Conservation (phyloP, 306 rosid genomes). For the Rosa chinensis region DNA sequence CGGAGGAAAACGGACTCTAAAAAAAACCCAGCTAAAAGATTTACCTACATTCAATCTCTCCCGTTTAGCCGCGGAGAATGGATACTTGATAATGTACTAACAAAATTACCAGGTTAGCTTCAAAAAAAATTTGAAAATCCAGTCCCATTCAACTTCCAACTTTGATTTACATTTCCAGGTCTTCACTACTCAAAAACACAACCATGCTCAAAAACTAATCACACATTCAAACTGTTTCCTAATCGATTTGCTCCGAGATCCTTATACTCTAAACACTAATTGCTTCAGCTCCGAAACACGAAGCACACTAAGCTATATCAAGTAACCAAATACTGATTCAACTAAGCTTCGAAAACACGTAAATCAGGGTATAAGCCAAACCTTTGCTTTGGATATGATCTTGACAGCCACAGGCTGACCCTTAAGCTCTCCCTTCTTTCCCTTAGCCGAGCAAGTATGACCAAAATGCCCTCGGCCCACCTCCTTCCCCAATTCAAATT, state of each 20-base stretch:
- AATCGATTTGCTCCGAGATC: neutral
- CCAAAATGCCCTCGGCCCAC: slow-evolving; percentile 99
- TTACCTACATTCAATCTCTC: slow-evolving; percentile 7
- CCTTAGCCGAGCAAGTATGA: slow-evolving; percentile 89
- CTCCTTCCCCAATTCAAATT: slow-evolving; percentile 85
- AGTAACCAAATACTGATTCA: neutral
- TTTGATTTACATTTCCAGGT: neutral
- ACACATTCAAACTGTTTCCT: neutral
- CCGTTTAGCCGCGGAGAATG: slow-evolving; percentile 20
- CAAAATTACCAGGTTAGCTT: too few species aligned
- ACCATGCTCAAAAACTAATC: neutral
- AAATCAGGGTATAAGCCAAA: slow-evolving; percentile 20
- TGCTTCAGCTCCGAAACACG: neutral
- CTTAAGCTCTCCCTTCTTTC: slow-evolving; percentile 82
- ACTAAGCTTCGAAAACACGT: neutral
- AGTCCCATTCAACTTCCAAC: neutral
- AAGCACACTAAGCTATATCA: too few species aligned
- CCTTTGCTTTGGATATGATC: slow-evolving; percentile 94
- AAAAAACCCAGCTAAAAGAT: slow-evolving; percentile 17
- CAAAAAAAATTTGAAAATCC: too few species aligned
- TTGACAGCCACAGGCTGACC: slow-evolving; percentile 90
- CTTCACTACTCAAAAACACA: neutral
- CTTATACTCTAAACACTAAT: neutral
- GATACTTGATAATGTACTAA: neutral
- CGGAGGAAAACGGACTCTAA: slow-evolving; percentile 8